Evolutionary conservation across 1,139 yeast species (phyloP).

Genomic region (Candida dubliniensis): DNA sequence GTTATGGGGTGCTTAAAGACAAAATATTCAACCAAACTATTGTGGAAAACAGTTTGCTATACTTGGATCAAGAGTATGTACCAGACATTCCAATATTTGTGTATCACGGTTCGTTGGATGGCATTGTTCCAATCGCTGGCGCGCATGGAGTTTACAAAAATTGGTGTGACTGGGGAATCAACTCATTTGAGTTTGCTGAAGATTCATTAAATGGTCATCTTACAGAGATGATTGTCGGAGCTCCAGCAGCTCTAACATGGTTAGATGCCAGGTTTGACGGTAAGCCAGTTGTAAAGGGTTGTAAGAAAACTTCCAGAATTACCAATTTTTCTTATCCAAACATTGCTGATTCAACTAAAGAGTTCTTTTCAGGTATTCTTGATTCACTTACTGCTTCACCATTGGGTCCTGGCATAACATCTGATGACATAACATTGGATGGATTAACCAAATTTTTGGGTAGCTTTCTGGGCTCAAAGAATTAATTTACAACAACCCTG

Average conservation of each 20-base stretch:
- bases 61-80: neutral
- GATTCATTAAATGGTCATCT: constrained; percentile 26
- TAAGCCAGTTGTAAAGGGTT: constrained; percentile 26
- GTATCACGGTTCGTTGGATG: constrained; percentile 31
- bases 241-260: constrained; percentile 33
- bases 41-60: constrained; percentile 21
- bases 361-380: constrained; percentile 3
- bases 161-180: constrained; percentile 32
- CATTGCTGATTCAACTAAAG: constrained; percentile 2
- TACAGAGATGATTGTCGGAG: constrained; percentile 24
- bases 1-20: constrained; percentile 17
- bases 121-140: constrained; percentile 26
- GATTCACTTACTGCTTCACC: too few species aligned
- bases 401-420: too few species aligned
- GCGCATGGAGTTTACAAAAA: constrained; percentile 24
- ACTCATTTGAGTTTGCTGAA: constrained; percentile 27
- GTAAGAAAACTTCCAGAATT: constrained; percentile 21
- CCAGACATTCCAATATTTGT: constrained; percentile 35
- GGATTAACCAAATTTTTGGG: too few species aligned
- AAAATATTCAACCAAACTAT: constrained; percentile 18
- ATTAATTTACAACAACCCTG: too few species aligned
- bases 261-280: constrained; percentile 19
- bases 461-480: too few species aligned
- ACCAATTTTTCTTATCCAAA: constrained; percentile 27
- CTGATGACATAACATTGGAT: too few species aligned